These are phyloP conservation scores for Lentinula raphanica DNA, from an alignment of 768 basidiomycete species.

Conservation along the genomic window DNA sequence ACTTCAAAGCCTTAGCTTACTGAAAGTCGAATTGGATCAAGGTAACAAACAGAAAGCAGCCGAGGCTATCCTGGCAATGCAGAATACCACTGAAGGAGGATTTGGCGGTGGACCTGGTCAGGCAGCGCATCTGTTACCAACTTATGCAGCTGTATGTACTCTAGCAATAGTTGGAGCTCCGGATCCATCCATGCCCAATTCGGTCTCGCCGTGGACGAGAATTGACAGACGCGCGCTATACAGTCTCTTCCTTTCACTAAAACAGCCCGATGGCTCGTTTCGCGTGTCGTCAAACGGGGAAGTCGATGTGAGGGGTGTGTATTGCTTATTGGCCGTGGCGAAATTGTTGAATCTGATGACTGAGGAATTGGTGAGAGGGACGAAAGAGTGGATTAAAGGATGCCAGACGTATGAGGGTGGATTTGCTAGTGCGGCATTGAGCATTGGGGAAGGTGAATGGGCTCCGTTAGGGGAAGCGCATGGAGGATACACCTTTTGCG, in stretches of 20 bases:
- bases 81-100: slow-evolving; percentile 76
- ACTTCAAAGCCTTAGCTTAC: slow-evolving; percentile 71
- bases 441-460: slow-evolving; percentile 52
- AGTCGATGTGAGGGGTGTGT: slow-evolving; percentile 94
- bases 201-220: slow-evolving; percentile 78
- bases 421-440: slow-evolving; percentile 75
- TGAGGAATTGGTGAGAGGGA: slow-evolving; percentile 75
- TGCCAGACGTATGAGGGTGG: slow-evolving; percentile 99
- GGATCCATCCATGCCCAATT: slow-evolving; percentile 42
- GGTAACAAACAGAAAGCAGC: slow-evolving; percentile 77
- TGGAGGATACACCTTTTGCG: slow-evolving; percentile 96
- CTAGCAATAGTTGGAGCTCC: slow-evolving; percentile 69
- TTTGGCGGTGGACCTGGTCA: slow-evolving; percentile 93
- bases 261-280: slow-evolving; percentile 91
- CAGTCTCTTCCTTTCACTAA: slow-evolving; percentile 85
- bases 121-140: slow-evolving; percentile 80
- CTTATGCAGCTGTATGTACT: slow-evolving; percentile 82
- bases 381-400: slow-evolving; percentile 73
- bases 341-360: slow-evolving; percentile 83
- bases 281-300: slow-evolving; percentile 83
- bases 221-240: slow-evolving; percentile 79
- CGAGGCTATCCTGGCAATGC: slow-evolving; percentile 73
- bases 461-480: slow-evolving; percentile 93
- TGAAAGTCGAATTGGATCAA: slow-evolving; percentile 78
- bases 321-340: slow-evolving; percentile 84